Conservation (phyloP, 1,284 basidiomycete genomes). For the Cutaneotrichosporon sp. region DNA sequence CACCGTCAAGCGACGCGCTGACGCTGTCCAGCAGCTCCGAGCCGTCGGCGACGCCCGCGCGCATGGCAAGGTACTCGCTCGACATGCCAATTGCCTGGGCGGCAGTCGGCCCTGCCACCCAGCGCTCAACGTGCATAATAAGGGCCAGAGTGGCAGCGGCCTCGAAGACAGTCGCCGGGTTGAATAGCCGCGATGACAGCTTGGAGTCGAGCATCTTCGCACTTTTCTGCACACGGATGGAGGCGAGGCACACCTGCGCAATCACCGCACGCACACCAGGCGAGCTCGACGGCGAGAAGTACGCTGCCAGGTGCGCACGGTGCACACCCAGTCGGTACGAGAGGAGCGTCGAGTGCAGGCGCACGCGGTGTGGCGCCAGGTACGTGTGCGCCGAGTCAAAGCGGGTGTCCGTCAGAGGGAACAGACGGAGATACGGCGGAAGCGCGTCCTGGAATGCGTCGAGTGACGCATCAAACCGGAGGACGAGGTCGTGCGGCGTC, state of each 20-base stretch:
- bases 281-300: constrained; percentile 37
- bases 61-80: constrained; percentile 34
- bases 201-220: constrained; percentile 47
- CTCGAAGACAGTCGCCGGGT: constrained; percentile 43
- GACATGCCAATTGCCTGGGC: constrained; percentile 20
- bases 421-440: constrained; percentile 45
- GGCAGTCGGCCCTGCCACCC: constrained; percentile 21
- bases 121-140: constrained; percentile 43
- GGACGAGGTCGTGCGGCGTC: constrained; percentile 40
- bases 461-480: constrained; percentile 43
- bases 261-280: constrained; percentile 34
- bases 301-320: constrained; percentile 39
- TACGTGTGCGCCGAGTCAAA: constrained; percentile 41
- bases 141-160: constrained; percentile 39
- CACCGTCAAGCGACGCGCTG: constrained; percentile 18
- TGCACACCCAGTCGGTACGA: constrained; percentile 43
- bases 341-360: constrained; percentile 41
- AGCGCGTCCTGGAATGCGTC: constrained; percentile 45
- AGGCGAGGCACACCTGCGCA: constrained; percentile 38
- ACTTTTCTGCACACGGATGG: constrained; percentile 41
- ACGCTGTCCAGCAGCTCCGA: constrained; percentile 46
- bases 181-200: constrained; percentile 41
- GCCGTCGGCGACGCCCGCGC: constrained; percentile 41
- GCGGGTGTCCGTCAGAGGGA: constrained; percentile 43
- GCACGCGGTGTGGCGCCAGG: constrained; percentile 42